Percentiles rank a stretch among this genome's conserved stretches.
Conservation (phyloP, 2,329 filamentous ascomycete species). For the Calcarisporium arbuscula region DNA sequence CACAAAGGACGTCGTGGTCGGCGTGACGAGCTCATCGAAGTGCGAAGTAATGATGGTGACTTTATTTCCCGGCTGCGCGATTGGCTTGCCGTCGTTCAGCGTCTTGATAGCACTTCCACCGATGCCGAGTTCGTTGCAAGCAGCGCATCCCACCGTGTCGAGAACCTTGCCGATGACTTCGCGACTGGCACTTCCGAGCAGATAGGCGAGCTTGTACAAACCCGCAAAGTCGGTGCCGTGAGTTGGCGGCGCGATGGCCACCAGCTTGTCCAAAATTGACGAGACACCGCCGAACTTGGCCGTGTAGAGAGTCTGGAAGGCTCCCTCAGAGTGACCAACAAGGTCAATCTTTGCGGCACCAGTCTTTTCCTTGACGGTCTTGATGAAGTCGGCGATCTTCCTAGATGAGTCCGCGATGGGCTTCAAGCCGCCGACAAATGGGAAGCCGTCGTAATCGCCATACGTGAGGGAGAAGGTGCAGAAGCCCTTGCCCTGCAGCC, state of each 20-base stretch:
- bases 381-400: conserved; percentile 13
- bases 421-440: conserved; percentile 14
- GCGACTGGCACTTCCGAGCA: conserved; percentile 1
- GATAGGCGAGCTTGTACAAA: conserved; percentile 9
- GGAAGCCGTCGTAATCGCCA: conserved; percentile 11
- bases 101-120: conserved; percentile 5
- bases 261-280: conserved; percentile 10
- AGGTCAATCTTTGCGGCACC: conserved; percentile 15
- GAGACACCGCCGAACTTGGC: conserved; percentile 12
- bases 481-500: conserved; percentile 10
- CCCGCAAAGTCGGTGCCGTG: conserved; percentile 16
- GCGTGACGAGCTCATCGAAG: conserved; percentile 10
- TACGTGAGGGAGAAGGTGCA: conserved; percentile 17
- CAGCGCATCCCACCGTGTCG: conserved; percentile 7
- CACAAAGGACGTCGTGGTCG: conserved; percentile 10
- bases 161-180: conserved; percentile 1
- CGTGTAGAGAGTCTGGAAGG: conserved; percentile 14
- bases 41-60: conserved; percentile 11
- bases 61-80: conserved; percentile 9
- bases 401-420: conserved; percentile 12
- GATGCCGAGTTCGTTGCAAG: conserved; percentile 9
- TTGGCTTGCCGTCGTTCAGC: conserved; percentile 11
- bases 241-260: conserved; percentile 14
- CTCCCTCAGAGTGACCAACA: conserved; percentile 17
- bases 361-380: conserved; percentile 10